Conservation (phyloP, 2,329 filamentous ascomycete genomes). For the Neonectria faginata region DNA sequence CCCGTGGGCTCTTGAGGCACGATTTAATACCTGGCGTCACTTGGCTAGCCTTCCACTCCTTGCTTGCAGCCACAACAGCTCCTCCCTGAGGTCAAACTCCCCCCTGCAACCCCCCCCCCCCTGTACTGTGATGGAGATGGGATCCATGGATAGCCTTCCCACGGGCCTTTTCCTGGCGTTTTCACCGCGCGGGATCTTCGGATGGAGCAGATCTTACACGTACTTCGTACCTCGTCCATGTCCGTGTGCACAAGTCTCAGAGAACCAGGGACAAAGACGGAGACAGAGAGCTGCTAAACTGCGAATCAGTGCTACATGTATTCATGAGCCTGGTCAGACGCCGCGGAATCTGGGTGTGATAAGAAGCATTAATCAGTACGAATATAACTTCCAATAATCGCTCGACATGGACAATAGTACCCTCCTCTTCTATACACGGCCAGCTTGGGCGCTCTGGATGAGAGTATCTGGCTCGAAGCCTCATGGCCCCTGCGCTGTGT, state of each 20-base stretch:
- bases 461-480: background rate
- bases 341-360: background rate
- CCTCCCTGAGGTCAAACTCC: background rate
- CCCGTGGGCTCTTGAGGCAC: background rate
- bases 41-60: background rate
- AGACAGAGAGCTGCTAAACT: background rate
- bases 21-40: background rate
- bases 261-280: too few species aligned
- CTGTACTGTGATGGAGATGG: background rate
- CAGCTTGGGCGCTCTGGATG: background rate
- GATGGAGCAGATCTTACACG: constrained; percentile 1
- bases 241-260: too few species aligned
- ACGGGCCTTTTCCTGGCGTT: constrained; percentile 6
- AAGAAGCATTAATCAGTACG: background rate
- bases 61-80: background rate
- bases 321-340: background rate
- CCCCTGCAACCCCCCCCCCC: background rate
- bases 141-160: background rate
- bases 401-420: background rate
- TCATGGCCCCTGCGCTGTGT: background rate
- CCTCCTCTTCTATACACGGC: background rate
- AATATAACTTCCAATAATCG: background rate
- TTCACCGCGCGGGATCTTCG: constrained; percentile 4
- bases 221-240: too few species aligned
- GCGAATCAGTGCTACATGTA: background rate